These are phyloP conservation scores for Leccinum variicolor DNA, from an alignment of 768 basidiomycete species.

Conservation along the genomic window DNA sequence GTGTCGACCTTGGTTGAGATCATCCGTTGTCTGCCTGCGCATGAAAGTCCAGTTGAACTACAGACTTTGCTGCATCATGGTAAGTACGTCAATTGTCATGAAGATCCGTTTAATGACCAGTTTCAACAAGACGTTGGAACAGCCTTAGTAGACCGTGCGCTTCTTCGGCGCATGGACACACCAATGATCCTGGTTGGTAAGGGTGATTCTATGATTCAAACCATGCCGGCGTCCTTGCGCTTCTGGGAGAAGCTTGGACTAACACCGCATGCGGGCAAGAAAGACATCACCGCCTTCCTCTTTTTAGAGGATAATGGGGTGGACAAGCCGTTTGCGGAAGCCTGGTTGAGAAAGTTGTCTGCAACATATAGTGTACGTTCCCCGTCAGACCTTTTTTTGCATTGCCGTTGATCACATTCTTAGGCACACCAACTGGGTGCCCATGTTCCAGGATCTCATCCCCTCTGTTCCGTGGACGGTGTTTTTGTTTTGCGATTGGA, in stretches of 20 bases:
- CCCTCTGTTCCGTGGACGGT: conserved; percentile 48
- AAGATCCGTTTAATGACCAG: not conserved
- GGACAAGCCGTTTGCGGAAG: conserved; percentile 45
- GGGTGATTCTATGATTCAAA: conserved; percentile 63
- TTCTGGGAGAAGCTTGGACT: conserved; percentile 88
- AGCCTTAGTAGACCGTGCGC: conserved; percentile 5
- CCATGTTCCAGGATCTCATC: conserved; percentile 50
- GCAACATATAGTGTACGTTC: conserved; percentile 56
- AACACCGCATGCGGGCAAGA: conserved; percentile 64
- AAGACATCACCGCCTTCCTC: conserved; percentile 66
- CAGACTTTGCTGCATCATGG: conserved; percentile 41
- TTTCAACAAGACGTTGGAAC: not conserved
- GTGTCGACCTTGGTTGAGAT: conserved; percentile 43
- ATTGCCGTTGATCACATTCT: conserved; percentile 8
- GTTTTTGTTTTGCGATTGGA: conserved; percentile 64
- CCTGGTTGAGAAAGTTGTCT: conserved; percentile 57
- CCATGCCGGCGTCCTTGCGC: conserved; percentile 64
- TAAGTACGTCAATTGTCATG: conserved; percentile 15
- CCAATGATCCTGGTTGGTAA: conserved; percentile 68
- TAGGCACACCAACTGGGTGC: conserved; percentile 63
- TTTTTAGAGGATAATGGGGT: conserved; percentile 62
- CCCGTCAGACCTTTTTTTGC: not conserved
- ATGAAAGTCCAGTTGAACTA: conserved; percentile 43
- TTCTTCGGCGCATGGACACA: conserved; percentile 38
- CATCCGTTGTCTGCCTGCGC: conserved; percentile 29